Base-by-base conservation (phyloP, 2,329 filamentous ascomycete species). In the Apiospora kogelbergensis region DNA sequence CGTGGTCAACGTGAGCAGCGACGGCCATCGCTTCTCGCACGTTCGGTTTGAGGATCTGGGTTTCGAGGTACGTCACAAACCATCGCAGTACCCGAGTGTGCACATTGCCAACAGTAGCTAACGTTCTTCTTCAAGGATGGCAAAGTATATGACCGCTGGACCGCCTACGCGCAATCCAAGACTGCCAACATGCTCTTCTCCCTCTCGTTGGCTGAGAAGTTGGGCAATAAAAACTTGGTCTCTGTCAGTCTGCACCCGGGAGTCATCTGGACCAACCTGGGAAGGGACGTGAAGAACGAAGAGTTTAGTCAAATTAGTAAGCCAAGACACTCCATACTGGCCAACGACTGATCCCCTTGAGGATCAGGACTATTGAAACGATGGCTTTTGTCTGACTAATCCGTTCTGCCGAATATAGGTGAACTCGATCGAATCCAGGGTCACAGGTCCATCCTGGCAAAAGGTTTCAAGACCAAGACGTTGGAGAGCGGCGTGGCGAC, bases 1-100 rank as follows among this genome's bases (percentile, higher is more conserved):
- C 0, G 69, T 86, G 2, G 78, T 86, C 11, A 83, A 79, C 68
- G 74, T 85, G 13, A 79, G 78, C 26, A 84, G 82, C 71, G 76
- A 81, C 44, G 82, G 82, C 0, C 79, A 85, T 70, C 77, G 80
- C 6, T 65, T 84, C 11, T 75, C 77, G 2, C 81, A 80, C 0
- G 72, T 85, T 9, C 75, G 81, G 2, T 84, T 81, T 68, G 75
- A 78, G 46, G 82, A 85, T 70, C 79, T 76, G 40, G 81, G 82
- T 22, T 84, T 84, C 68, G 75, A 79, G 22, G 81, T 81, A 37
- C 72, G 67, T 7, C 40, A 17, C n/a, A n/a, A n/a, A n/a, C n/a
- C 6, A 60, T 15, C 22, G 5, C 20, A 13, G 1, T n/a, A n/a
- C n/a, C n/a, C n/a, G n/a, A n/a, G n/a, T n/a, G n/a, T n/a, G n/a